A percentile compares a stretch with the other conserved stretches of the same genome.
These are phyloP conservation scores for Saccharomycopsis babjevae DNA, from an alignment of 805 yeast species.

Conservation along the genomic window DNA sequence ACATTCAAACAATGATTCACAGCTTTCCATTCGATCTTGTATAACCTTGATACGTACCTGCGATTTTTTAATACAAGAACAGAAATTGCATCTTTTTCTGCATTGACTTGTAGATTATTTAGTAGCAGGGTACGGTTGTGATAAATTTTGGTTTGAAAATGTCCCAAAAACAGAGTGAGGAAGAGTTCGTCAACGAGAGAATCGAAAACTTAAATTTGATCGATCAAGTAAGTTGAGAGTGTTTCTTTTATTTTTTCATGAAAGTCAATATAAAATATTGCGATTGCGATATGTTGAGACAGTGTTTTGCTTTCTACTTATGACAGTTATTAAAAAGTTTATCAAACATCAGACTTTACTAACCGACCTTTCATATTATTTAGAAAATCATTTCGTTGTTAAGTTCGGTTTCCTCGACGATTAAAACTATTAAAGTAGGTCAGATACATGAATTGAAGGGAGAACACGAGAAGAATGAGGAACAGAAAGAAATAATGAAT, in stretches of 20 bases:
- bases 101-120: no score
- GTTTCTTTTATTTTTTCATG: background rate
- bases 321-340: no score
- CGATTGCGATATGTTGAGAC: no score
- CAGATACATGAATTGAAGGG: conserved; percentile 22
- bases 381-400: conserved; percentile 40
- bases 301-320: no score
- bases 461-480: conserved; percentile 22
- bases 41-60: no score
- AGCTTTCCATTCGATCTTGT: no score
- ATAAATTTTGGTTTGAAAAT: no score
- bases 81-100: no score
- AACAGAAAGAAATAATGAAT: conserved; percentile 29
- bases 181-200: conserved; percentile 37
- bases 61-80: no score
- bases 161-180: conserved; percentile 2
- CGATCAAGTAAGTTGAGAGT: conserved; percentile 28
- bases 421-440: conserved; percentile 32
- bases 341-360: no score
- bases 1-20: background rate
- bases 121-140: no score
- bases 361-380: background rate
- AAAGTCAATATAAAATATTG: background rate
- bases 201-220: conserved; percentile 42
- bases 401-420: conserved; percentile 37